Percentiles rank a stretch among this genome's conserved stretches.
These are phyloP conservation scores for Agrostemma githago DNA, from an alignment of 148 eudicot genomes.

Conservation along the genomic window DNA sequence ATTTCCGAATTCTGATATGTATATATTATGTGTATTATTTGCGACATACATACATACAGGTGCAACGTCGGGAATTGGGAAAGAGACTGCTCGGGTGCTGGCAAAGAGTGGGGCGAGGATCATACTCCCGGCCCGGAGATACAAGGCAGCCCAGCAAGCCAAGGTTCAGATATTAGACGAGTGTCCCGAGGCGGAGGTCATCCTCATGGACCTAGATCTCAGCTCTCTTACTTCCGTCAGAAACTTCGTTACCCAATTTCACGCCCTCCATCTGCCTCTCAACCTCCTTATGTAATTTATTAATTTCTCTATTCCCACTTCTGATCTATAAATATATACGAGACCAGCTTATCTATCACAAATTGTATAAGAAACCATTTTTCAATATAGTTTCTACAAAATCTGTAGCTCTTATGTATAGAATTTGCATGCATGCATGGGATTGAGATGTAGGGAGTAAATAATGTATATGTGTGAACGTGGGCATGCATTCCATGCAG, in stretches of 20 bases:
- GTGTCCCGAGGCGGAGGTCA: slow-evolving; percentile 50
- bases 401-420: too few species aligned
- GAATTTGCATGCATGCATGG: too few species aligned
- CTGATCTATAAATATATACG: not conserved
- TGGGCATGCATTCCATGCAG: slow-evolving; percentile 28
- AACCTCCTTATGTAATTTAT: slow-evolving; percentile 71
- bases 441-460: too few species aligned
- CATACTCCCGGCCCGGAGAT: slow-evolving; percentile 62
- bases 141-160: slow-evolving; percentile 71
- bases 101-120: slow-evolving; percentile 78
- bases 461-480: not conserved
- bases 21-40: not conserved
- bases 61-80: slow-evolving; percentile 97
- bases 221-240: slow-evolving; percentile 74
- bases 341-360: too few species aligned
- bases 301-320: not conserved
- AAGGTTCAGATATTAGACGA: slow-evolving; percentile 56
- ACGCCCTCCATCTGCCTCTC: slow-evolving; percentile 67
- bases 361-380: too few species aligned
- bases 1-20: not conserved
- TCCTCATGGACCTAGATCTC: slow-evolving; percentile 77
- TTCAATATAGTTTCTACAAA: too few species aligned
- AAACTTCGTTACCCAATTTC: slow-evolving; percentile 52
- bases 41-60: slow-evolving; percentile 29
- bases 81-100: slow-evolving; percentile 80